Base-by-base conservation (phyloP, 2,329 filamentous ascomycete genomes). In the Penicillium vulpinum region DNA sequence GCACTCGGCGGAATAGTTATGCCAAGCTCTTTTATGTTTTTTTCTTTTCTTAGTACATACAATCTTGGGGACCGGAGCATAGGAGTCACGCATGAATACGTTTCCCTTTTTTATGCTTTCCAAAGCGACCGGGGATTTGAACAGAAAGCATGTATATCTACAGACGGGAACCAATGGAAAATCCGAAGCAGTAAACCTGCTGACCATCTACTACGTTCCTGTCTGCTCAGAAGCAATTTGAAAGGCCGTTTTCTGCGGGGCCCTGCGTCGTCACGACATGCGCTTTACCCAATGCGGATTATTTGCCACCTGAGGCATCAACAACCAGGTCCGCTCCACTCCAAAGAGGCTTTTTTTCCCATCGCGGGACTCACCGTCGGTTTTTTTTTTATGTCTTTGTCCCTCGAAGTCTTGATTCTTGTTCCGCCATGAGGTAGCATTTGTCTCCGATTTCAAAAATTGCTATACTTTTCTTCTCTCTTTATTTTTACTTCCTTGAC, bases 351-450 rank as follows among this genome's bases (percentile, higher is more conserved):
- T 73, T 72, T 72, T 71, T 71, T 71, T 67, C 69, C 63, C 61
- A 67, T 71, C 60, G 68, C 68, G 62, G 66, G 65, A 65, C 69
- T 73, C 69, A 70, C 68, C 67, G 70, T 62, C 67, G 64, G 58
- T 65, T 57, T 47, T 54, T 60, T 62, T 60, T 60, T 55, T 62
- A 55, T 53, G 62, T 50, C 64, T 60, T 62, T 62, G 50, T 61
- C 60, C 57, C 61, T 62, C 51, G 58, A 65, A 48, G 57, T 58
- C 49, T 64, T 38, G 58, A 59, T 64, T 60, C 52, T 58, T 54
- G 51, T 63, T 65, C 61, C 70, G 67, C 63, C 60, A 74, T 75
- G 72, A 72, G 67, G 65, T 74, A 73, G 67, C 67, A 58, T 47
- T 53, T 64, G 55, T 50, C 45, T 63, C 55, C 58, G 62, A 60